Percentiles rank a stretch among this genome's conserved stretches.
These are phyloP conservation scores for Hericium coralloides DNA, from an alignment of 768 basidiomycete genomes.

Conservation along the genomic window DNA sequence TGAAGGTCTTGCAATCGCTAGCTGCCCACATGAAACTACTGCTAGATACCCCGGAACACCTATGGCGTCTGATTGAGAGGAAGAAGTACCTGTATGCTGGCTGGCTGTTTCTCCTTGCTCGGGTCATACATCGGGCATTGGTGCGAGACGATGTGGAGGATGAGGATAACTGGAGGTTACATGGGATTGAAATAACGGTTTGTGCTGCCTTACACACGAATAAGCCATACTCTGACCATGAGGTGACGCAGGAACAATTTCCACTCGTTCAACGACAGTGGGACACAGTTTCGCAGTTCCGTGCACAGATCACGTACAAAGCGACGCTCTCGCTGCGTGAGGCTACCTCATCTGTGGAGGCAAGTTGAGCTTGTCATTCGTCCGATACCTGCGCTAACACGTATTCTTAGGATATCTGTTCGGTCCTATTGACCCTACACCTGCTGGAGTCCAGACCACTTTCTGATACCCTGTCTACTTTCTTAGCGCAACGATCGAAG, in stretches of 20 bases:
- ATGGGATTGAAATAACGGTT: slow-evolving; percentile 58
- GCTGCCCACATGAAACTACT: slow-evolving; percentile 90
- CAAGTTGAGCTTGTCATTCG: slow-evolving; percentile 16
- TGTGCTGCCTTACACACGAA: slow-evolving; percentile 14
- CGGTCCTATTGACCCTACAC: slow-evolving; percentile 74
- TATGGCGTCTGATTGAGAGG: slow-evolving; percentile 81
- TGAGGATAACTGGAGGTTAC: slow-evolving; percentile 47
- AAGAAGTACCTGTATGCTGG: slow-evolving; percentile 76
- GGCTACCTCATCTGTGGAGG: slow-evolving; percentile 40
- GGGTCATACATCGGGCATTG: slow-evolving; percentile 76
- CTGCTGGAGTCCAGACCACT: slow-evolving; percentile 84
- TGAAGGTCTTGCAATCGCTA: slow-evolving; percentile 61
- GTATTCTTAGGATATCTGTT: slow-evolving; percentile 52
- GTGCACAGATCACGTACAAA: slow-evolving; percentile 80
- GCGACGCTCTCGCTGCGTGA: slow-evolving; percentile 79
- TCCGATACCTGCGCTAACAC: neutral
- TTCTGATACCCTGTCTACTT: slow-evolving; percentile 57
- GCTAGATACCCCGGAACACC: slow-evolving; percentile 83
- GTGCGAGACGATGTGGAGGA: slow-evolving; percentile 55
- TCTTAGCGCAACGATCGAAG: slow-evolving; percentile 64
- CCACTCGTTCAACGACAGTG: slow-evolving; percentile 89
- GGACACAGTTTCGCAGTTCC: slow-evolving; percentile 83
- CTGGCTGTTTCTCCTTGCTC: slow-evolving; percentile 79
- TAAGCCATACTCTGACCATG: neutral
- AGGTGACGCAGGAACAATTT: slow-evolving; percentile 57